Evolutionary conservation across 768 basidiomycete genomes (phyloP), one percentile per base, ranked within the genome.

Genomic region (Dentipellis sp.): DNA sequence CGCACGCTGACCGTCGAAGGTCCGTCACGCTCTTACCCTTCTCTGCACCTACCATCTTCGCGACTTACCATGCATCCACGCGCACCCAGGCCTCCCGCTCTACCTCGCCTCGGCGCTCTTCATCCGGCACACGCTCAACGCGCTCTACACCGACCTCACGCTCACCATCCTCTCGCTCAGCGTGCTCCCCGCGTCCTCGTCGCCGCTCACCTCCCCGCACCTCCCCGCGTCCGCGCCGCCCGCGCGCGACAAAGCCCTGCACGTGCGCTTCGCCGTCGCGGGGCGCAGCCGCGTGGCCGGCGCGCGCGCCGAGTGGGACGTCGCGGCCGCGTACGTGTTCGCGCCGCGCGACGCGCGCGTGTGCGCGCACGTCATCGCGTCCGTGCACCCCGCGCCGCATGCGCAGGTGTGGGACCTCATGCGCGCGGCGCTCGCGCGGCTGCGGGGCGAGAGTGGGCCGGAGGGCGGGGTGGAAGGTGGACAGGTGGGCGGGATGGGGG

Each of bases 311-410:
- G 79, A 87, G 65, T 91, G 88, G 88, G 78, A 84, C 58, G 78
- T 89, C 86, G 75, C 81, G 63, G 87, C 82, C 51, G 87, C 83
- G 23, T 91, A 92, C 67, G 71, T 73, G 0, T 90, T 91, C 67
- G 88, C 87, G 2, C 84, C 86, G 0, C 53, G 69, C 21, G 78
- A 79, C 0, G 89, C 86, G 5, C 75, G 83, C 42, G 82, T 92
- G 54, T 68, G 80, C 50, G 62, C 74, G 50, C 89, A 92, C 64
- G 72, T 72, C 49, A 73, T 92, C 50, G 79, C 91, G 64, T 84
- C 83, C n/a, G 90, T 91, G 49, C 78, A 83, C 47, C 89, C 89
- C 0, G 83, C 84, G 1, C 89, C 89, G 3, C 86, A 88, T 63
- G 74, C 81, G 50, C 78, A 83, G 0, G 84, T 84, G 2, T 88